Percentiles rank a stretch among this genome's conserved stretches.
Evolutionary conservation across 2,329 filamentous ascomycete species (phyloP).

Genomic region (Cladosporium sp.): DNA sequence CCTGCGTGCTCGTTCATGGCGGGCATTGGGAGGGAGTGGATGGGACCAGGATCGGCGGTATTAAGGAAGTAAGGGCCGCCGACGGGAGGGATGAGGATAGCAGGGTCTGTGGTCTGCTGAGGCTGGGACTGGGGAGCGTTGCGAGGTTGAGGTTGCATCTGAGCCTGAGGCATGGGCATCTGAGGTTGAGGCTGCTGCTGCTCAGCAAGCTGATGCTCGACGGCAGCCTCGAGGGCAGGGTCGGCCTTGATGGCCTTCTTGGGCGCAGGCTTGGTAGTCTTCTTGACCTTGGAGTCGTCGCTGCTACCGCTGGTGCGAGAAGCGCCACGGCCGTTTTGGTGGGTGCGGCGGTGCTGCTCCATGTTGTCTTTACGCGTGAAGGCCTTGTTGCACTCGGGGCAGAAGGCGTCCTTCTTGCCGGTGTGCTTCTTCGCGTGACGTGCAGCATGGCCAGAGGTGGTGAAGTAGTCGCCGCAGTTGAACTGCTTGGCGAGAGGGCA

Average conservation of each 20-base stretch:
- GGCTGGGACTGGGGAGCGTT: conserved; percentile 6
- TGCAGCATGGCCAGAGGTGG: conserved; percentile 78
- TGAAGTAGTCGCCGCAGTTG: conserved; percentile 72
- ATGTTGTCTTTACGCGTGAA: conserved; percentile 82
- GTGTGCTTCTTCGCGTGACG: conserved; percentile 81
- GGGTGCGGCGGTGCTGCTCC: conserved; percentile 77
- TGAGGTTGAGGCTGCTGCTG: conserved; percentile 14
- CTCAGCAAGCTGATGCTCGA: conserved; percentile 30
- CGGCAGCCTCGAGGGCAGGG: conserved; percentile 27
- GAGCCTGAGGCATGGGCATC: conserved; percentile 8
- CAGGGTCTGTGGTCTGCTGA: conserved; percentile 17
- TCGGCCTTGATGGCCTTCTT: conserved; percentile 29
- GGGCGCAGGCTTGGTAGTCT: conserved; percentile 32
- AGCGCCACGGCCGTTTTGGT: conserved; percentile 49
- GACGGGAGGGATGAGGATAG: conserved; percentile 23
- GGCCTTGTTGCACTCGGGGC: conserved; percentile 66
- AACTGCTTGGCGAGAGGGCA: conserved; percentile 67
- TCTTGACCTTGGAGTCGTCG: conserved; percentile 41
- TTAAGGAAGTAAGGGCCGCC: conserved; percentile 30
- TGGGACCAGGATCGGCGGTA: conserved; percentile 27
- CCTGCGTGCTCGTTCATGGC: conserved; percentile 25
- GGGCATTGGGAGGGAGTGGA: conserved; percentile 29
- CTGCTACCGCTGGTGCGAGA: conserved; percentile 32
- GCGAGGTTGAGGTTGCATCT: conserved; percentile 17
- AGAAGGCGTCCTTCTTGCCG: conserved; percentile 69